Evolutionary conservation across 2,329 filamentous ascomycete genomes (phyloP), one percentile per base, ranked within the genome.

Genomic region (Aspergillus proliferans): DNA sequence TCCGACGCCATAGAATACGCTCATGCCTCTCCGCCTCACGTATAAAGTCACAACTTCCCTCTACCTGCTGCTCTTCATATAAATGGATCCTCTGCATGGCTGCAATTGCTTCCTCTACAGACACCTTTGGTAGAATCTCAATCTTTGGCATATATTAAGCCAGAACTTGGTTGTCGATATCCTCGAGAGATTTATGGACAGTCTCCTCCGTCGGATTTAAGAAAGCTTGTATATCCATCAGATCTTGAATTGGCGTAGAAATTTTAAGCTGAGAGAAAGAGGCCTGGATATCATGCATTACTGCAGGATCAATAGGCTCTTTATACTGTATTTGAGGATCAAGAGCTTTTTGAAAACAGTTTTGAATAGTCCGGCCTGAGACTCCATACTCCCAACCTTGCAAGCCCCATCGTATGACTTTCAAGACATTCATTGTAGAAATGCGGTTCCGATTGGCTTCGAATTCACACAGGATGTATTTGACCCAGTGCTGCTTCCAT

Each of bases 121-220:
- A 21, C 18, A 39, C 9, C 4, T 10, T 39, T 39, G 18, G 18
- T 18, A 21, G 9, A 18, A 21, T 18, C 36, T 39, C 36, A 18
- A 39, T 6, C 36, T 39, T n/a, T 18, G 18, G 36, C 18, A 39
- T 39, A 39, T 39, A 39, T 21, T 39, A 15, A 39, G 18, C 36
- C 8, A 39, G 15, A 18, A 39, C 36, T 15, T 26, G 22, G 10
- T 34, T 46, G n/a, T 51, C 46, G 18, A 52, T 41, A 24, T 48
- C 36, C 6, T 47, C 34, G 3, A 46, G 1, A 19, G 24, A 40
- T 39, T 52, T 48, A 21, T 47, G 38, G 22, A 47, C 43, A n/a
- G 45, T 15, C 33, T 53, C 51, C 22, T 53, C 47, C 10, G 40
- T 18, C 3, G 40, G 36, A 34, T 49, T 19, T 6, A 53, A 21